Conservation (phyloP, 495 filamentous ascomycete genomes). For the Hypoxylon subgilvum region DNA sequence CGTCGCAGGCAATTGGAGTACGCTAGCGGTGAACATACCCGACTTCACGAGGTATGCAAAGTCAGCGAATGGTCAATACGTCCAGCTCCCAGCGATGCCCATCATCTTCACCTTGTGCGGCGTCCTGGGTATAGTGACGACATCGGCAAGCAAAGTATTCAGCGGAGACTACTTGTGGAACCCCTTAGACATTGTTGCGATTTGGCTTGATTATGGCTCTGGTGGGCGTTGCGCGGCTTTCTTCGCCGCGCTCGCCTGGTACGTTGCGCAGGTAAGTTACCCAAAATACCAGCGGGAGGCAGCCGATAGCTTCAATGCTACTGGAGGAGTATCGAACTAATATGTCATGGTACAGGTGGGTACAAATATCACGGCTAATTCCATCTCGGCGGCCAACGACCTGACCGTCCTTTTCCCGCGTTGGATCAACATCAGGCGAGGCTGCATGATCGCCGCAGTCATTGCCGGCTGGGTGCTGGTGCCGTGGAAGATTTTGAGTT, state of each 20-base stretch:
- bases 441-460: constrained; percentile 59
- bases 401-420: constrained; percentile 62
- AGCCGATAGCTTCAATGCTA: too few relatives aligned
- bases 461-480: constrained; percentile 62
- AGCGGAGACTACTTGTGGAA: constrained; percentile 64
- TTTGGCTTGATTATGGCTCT: constrained; percentile 52
- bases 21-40: constrained; percentile 60
- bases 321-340: not conserved
- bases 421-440: constrained; percentile 65
- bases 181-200: constrained; percentile 57
- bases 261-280: constrained; percentile 30
- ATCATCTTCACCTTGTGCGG: constrained; percentile 63
- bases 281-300: not conserved
- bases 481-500: constrained; percentile 68
- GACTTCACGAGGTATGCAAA: constrained; percentile 68
- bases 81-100: constrained; percentile 65
- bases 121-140: constrained; percentile 58
- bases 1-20: constrained; percentile 52
- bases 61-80: constrained; percentile 56
- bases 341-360: constrained; percentile 49
- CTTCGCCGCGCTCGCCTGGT: constrained; percentile 57
- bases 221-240: constrained; percentile 61
- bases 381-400: constrained; percentile 64
- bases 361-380: constrained; percentile 66
- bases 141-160: constrained; percentile 58